These are phyloP conservation scores for Neocatenulostroma microsporum DNA, from an alignment of 2,329 filamentous ascomycete species.

Conservation along the genomic window DNA sequence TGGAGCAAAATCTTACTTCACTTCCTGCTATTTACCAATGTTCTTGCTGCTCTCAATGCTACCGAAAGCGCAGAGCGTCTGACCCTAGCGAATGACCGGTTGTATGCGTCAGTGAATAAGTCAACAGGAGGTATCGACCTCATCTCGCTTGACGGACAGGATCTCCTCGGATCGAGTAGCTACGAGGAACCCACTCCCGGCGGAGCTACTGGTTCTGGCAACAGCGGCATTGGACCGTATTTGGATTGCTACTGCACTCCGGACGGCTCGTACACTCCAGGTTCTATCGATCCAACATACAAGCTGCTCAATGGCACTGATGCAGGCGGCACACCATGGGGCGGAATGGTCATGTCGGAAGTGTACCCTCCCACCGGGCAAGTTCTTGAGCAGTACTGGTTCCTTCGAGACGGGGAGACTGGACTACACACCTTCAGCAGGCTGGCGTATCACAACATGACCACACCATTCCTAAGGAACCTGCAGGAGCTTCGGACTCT, in stretches of 20 bases:
- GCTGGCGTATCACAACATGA: constrained; percentile 53
- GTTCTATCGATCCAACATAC: constrained; percentile 42
- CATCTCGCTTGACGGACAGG: constrained; percentile 41
- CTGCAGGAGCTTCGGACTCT: constrained; percentile 55
- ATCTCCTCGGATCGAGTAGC: constrained; percentile 43
- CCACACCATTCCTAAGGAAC: constrained; percentile 49
- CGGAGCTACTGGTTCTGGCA: too few species aligned
- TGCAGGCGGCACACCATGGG: constrained; percentile 45
- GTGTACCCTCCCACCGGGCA: constrained; percentile 52
- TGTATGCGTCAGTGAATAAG: constrained; percentile 39
- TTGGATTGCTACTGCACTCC: constrained; percentile 58
- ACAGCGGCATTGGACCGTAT: constrained; percentile 49
- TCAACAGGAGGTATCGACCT: constrained; percentile 34
- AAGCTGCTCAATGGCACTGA: constrained; percentile 47
- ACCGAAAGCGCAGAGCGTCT: constrained; percentile 26
- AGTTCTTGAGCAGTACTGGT: constrained; percentile 57
- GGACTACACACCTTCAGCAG: constrained; percentile 55
- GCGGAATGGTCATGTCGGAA: constrained; percentile 53
- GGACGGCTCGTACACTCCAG: constrained; percentile 53
- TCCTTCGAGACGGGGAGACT: constrained; percentile 54
- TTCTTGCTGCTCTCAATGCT: constrained; percentile 20
- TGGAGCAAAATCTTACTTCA: too few species aligned
- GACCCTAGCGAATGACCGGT: constrained; percentile 38
- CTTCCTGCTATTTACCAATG: too few species aligned
- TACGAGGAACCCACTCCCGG: constrained; percentile 24